phyloP scores from a whole-genome alignment of 2,329 filamentous ascomycete genomes.

The Nemania sp. region DNA sequence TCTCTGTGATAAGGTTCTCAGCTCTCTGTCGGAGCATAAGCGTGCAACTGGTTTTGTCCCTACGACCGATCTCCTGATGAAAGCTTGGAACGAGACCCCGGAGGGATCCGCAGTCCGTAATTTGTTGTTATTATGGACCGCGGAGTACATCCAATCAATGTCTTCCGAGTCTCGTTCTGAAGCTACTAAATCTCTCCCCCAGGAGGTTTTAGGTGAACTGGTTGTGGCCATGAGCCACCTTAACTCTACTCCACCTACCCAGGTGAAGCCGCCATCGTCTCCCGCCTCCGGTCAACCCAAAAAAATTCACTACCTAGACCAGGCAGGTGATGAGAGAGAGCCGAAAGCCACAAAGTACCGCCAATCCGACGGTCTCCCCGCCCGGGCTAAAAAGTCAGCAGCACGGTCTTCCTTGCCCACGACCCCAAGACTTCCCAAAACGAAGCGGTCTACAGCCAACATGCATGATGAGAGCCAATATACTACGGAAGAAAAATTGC shows the following conservation, averaged over 20 bases:
- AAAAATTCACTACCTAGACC: conserved; percentile 55
- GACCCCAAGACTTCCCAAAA: conserved; percentile 34
- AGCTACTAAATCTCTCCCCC: conserved; percentile 63
- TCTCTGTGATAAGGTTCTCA: conserved; percentile 59
- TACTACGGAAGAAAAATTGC: conserved; percentile 51
- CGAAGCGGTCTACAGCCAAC: conserved; percentile 38
- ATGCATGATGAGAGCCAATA: conserved; percentile 38
- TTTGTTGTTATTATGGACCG: conserved; percentile 63
- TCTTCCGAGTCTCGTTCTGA: conserved; percentile 58
- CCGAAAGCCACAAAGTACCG: conserved; percentile 44
- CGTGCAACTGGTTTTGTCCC: conserved; percentile 58
- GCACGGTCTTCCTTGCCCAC: conserved; percentile 38
- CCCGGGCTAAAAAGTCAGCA: conserved; percentile 37
- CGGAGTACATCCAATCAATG: conserved; percentile 65
- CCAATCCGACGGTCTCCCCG: conserved; percentile 40
- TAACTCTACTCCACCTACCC: conserved; percentile 45
- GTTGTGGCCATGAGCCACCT: conserved; percentile 64
- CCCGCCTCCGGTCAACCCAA: conserved; percentile 42
- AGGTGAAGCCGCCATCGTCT: conserved; percentile 32
- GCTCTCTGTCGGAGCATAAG: conserved; percentile 60
- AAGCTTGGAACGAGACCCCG: conserved; percentile 65
- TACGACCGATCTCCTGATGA: conserved; percentile 59
- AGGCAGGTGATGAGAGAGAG: conserved; percentile 47
- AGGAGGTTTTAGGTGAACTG: conserved; percentile 65
- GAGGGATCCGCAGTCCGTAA: conserved; percentile 62